Evolutionary conservation across 768 basidiomycete species (phyloP), one percentile per base, ranked within the genome.

Genomic region (Lentinula lateritia): DNA sequence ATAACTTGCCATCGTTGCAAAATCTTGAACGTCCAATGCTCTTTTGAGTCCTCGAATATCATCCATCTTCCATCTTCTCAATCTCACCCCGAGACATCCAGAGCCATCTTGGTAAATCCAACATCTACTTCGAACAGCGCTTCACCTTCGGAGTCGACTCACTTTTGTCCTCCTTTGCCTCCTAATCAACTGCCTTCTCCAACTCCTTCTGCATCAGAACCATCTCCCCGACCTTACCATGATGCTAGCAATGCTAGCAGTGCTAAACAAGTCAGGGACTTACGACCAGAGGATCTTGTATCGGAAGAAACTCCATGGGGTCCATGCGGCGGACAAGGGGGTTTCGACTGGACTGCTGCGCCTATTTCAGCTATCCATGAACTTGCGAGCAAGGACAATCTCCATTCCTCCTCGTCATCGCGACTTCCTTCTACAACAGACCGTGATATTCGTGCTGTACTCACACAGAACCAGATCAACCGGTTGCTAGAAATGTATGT

Each of bases 1-100:
- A 66, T 76, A 34, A 76, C 78, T 38, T 82, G 80, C 45, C 80
- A 82, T 61, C 77, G 80, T 12, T 82, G 81, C 65, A 78, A 79
- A 65, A 79, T 82, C n/a, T 72, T 82, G 54, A 71, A 68, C 58
- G 70, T 79, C 23, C 58, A 75, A 32, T 82, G 80, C 64, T 83
- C 81, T 2, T 82, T 82, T 55, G 78, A 80, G 56, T 74, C 61
- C 43, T 69, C 72, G 0, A 66, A 69, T 50, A 65, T 70, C 42
- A 71, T 71, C 39, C 70, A 66, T 52, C 63, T 71, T 16, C 36
- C 63, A 52, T 63, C 41, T 45, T 58, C 56, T 12, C 65, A 58
- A 50, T 61, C 61, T 12, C 28, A 58, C 12, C 45, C 57, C 36
- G 20, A 32, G 57, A n/a, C 50, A 12, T 48, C 45, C 32, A 45